Conservation (phyloP, 2,329 filamentous ascomycete genomes). For the Colletotrichum sidae region DNA sequence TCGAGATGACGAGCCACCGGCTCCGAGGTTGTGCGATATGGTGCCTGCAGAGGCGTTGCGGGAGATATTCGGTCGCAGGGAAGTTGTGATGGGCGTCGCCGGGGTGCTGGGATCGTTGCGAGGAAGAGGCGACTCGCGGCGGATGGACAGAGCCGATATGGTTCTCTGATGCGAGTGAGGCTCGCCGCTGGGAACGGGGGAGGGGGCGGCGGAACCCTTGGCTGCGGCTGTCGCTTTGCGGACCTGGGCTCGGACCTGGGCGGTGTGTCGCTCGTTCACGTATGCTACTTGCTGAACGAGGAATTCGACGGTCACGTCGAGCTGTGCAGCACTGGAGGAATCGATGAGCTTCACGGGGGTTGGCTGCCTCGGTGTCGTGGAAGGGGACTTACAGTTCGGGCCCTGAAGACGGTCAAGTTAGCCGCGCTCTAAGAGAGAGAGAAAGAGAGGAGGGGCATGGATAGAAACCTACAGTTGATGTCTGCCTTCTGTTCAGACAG, state of each 20-base stretch:
- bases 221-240: constrained; percentile 75
- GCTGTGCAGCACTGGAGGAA: constrained; percentile 72
- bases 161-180: constrained; percentile 53
- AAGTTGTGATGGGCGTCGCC: constrained; percentile 56
- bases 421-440: background rate
- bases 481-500: constrained; percentile 86
- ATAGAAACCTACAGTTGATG: constrained; percentile 77
- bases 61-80: constrained; percentile 58
- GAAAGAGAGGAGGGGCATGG: background rate
- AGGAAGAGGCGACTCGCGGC: constrained; percentile 66
- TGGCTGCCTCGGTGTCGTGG: background rate
- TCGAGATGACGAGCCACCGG: constrained; percentile 46
- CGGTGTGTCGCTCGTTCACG: constrained; percentile 90
- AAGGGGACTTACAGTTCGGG: constrained; percentile 73
- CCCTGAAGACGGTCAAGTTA: constrained; percentile 63
- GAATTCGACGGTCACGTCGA: constrained; percentile 88
- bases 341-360: constrained; percentile 33
- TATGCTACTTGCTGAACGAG: constrained; percentile 93
- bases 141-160: constrained; percentile 67
- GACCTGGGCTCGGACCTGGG: constrained; percentile 91
- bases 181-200: constrained; percentile 66
- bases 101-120: constrained; percentile 59
- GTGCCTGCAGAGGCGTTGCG: constrained; percentile 62
- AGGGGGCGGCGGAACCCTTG: constrained; percentile 67
- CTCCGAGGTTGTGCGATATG: constrained; percentile 42